Evolutionary conservation across 441 rosid species (phyloP).

Genomic region (Pelargonium myrrhifolium): DNA sequence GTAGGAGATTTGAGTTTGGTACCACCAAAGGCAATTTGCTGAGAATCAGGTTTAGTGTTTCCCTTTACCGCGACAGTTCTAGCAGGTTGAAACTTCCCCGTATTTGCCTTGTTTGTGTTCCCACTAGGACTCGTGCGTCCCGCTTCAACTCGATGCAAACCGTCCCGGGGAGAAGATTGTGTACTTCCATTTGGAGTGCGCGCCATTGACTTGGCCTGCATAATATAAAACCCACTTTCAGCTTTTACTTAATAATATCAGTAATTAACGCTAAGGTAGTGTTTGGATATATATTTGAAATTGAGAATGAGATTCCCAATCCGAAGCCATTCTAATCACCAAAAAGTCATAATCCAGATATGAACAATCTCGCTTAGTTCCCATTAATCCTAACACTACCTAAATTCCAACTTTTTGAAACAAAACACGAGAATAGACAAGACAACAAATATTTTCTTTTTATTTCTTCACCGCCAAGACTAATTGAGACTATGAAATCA

Average conservation of each 20-base stretch:
- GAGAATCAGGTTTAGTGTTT: conserved; percentile 30
- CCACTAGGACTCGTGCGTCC: conserved; percentile 32
- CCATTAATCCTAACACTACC: too few relatives aligned
- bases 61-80: conserved; percentile 24
- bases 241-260: conserved; percentile 5
- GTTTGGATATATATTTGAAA: too few relatives aligned
- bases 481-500: not conserved
- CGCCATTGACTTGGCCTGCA: conserved; percentile 50
- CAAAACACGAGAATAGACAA: too few relatives aligned
- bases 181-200: conserved; percentile 42
- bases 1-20: conserved; percentile 27
- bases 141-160: conserved; percentile 30
- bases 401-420: too few relatives aligned
- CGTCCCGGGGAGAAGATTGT: conserved; percentile 32
- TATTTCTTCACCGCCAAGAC: not conserved
- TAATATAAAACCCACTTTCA: conserved; percentile 14
- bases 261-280: not conserved
- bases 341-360: too few relatives aligned
- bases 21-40: conserved; percentile 22
- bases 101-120: conserved; percentile 32
- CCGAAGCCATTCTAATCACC: too few relatives aligned
- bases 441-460: too few relatives aligned
- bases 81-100: conserved; percentile 45
- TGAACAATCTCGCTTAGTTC: too few relatives aligned
- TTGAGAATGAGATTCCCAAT: too few relatives aligned